Conservation (phyloP, 1,284 basidiomycete genomes). For the Paramarasmius palmivorus region DNA sequence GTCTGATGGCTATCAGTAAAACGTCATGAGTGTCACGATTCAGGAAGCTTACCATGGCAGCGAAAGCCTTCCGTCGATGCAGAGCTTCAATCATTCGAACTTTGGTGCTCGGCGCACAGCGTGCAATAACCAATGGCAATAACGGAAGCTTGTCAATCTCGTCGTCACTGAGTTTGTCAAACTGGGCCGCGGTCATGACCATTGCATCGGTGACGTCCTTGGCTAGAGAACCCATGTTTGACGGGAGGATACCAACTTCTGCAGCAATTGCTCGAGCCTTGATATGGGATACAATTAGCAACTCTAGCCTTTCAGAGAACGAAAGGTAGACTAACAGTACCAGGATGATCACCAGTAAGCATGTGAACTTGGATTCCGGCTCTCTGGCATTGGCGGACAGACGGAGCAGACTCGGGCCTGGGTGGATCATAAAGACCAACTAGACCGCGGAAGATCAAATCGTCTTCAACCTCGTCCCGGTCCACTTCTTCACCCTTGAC, state of each 20-base stretch:
- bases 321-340: too few species aligned
- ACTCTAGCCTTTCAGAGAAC: too few species aligned
- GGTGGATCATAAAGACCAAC: constrained; percentile 74
- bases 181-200: constrained; percentile 35
- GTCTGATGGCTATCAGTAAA: constrained; percentile 21
- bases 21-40: background rate
- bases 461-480: constrained; percentile 53
- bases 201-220: background rate
- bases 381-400: constrained; percentile 60
- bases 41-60: constrained; percentile 40
- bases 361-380: constrained; percentile 74
- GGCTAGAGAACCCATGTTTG: background rate
- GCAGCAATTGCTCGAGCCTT: constrained; percentile 66
- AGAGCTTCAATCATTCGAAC: constrained; percentile 51
- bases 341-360: constrained; percentile 58
- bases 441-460: constrained; percentile 61
- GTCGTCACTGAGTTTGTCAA: constrained; percentile 63
- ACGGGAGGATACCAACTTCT: constrained; percentile 46
- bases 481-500: background rate
- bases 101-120: constrained; percentile 49
- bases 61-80: constrained; percentile 37
- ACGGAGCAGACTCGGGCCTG: constrained; percentile 60
- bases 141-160: constrained; percentile 50
- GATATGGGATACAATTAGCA: too few species aligned
- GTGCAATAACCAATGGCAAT: constrained; percentile 40